Conservation (phyloP, 2,329 filamentous ascomycete species). For the Trichophyton verrucosum region DNA sequence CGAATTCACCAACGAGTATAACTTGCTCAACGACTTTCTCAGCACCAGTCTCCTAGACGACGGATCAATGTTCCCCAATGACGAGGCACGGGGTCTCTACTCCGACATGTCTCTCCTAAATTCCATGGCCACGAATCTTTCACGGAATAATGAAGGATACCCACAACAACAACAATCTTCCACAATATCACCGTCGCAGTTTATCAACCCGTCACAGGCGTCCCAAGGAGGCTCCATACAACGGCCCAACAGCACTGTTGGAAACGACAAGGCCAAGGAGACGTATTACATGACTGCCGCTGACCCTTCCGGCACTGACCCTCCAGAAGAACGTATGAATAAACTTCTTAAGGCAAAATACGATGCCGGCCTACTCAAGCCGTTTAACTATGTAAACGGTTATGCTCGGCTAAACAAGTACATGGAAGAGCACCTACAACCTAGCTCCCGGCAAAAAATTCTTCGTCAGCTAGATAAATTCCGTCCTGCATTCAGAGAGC, state of each 20-base stretch:
- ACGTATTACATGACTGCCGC: slow-evolving; percentile 92
- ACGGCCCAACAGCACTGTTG: slow-evolving; percentile 48
- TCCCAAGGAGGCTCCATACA: slow-evolving; percentile 44
- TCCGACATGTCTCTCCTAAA: slow-evolving; percentile 45
- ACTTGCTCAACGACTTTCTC: slow-evolving; percentile 90
- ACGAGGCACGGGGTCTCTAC: slow-evolving; percentile 52
- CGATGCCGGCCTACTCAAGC: slow-evolving; percentile 83
- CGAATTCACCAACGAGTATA: slow-evolving; percentile 93
- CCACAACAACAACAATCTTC: slow-evolving; percentile 25
- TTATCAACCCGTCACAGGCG: slow-evolving; percentile 20
- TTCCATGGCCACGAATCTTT: slow-evolving; percentile 25
- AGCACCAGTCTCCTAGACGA: slow-evolving; percentile 86
- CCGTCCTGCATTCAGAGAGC: slow-evolving; percentile 87
- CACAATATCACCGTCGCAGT: slow-evolving; percentile 16
- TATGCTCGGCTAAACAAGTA: slow-evolving; percentile 83
- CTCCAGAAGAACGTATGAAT: slow-evolving; percentile 88
- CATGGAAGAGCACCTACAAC: slow-evolving; percentile 77
- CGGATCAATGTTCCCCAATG: slow-evolving; percentile 52
- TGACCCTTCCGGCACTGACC: slow-evolving; percentile 75
- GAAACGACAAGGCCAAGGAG: slow-evolving; percentile 59
- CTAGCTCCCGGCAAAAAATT: slow-evolving; percentile 77
- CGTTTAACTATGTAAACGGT: slow-evolving; percentile 97
- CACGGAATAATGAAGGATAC: slow-evolving; percentile 20
- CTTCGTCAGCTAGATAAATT: slow-evolving; percentile 84
- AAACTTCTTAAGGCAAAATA: slow-evolving; percentile 90